Percentiles rank a stretch among this genome's conserved stretches.
Conservation (phyloP, 2,329 filamentous ascomycete species). For the Dactylellina sp. region DNA sequence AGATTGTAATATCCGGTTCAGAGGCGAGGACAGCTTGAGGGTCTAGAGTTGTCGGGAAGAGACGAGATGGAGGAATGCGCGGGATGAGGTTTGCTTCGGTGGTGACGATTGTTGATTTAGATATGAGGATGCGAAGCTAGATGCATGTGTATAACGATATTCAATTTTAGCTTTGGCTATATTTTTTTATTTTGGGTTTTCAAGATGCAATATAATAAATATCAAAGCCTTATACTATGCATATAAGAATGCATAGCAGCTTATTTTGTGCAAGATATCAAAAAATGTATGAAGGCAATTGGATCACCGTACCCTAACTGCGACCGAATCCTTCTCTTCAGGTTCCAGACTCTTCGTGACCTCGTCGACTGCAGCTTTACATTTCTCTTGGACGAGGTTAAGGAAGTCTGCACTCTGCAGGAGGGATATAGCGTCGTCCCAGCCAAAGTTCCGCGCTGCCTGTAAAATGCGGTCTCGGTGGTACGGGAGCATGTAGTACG, state of each 20-base stretch:
- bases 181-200: too few species aligned
- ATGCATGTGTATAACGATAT: background rate
- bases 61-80: conserved; percentile 20
- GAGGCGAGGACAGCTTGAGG: background rate
- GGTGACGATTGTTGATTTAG: conserved; percentile 39
- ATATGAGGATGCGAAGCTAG: conserved; percentile 58
- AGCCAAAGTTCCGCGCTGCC: conserved; percentile 71
- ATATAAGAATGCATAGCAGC: too few species aligned
- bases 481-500: conserved; percentile 82
- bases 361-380: conserved; percentile 17
- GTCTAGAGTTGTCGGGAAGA: conserved; percentile 36
- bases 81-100: conserved; percentile 44
- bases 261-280: too few species aligned
- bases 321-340: conserved; percentile 1
- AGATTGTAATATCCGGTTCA: conserved; percentile 32
- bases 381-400: conserved; percentile 25
- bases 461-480: conserved; percentile 82
- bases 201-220: too few species aligned
- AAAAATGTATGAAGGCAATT: too few species aligned
- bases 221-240: too few species aligned
- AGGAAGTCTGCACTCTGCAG: conserved; percentile 68
- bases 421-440: conserved; percentile 67
- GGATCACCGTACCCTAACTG: conserved; percentile 19
- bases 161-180: too few species aligned
- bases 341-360: background rate